These are phyloP conservation scores for Salvia miltiorrhiza DNA, from an alignment of 257 asterid genomes.

Conservation along the genomic window DNA sequence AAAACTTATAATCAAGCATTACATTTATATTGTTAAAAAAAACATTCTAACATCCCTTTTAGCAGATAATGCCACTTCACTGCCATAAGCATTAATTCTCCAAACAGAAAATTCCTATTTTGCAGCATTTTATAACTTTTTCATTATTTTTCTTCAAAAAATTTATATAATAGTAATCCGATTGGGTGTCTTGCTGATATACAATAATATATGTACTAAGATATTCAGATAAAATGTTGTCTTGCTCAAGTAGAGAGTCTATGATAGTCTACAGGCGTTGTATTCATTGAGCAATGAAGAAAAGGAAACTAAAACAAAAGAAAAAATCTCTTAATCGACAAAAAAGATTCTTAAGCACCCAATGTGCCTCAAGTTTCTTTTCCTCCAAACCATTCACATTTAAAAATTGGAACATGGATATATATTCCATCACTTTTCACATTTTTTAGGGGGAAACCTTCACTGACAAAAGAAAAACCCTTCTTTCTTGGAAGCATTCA, in stretches of 20 bases:
- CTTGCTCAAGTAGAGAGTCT: background rate
- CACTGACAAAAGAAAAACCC: background rate
- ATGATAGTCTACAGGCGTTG: background rate
- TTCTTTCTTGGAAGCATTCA: background rate
- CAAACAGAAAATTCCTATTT: too few species aligned
- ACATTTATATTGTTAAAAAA: conserved; percentile 4
- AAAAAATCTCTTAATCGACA: background rate
- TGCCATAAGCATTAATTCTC: conserved; percentile 3
- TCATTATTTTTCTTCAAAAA: too few species aligned
- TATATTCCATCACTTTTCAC: too few species aligned
- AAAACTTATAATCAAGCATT: background rate
- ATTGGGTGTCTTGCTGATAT: too few species aligned
- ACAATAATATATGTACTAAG: background rate
- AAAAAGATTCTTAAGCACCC: background rate
- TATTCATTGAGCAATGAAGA: background rate
- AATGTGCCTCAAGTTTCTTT: background rate
- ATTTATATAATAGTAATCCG: too few species aligned
- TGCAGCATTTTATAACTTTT: too few species aligned
- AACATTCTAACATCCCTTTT: background rate
- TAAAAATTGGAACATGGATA: too few species aligned
- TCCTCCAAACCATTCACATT: background rate
- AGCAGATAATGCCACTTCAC: background rate
- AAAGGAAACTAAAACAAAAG: background rate
- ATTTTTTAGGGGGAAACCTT: background rate
- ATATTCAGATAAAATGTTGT: background rate